phyloP scores from a whole-genome alignment of 225 moss, liverwort and hornwort species.

The Asterella californica region DNA sequence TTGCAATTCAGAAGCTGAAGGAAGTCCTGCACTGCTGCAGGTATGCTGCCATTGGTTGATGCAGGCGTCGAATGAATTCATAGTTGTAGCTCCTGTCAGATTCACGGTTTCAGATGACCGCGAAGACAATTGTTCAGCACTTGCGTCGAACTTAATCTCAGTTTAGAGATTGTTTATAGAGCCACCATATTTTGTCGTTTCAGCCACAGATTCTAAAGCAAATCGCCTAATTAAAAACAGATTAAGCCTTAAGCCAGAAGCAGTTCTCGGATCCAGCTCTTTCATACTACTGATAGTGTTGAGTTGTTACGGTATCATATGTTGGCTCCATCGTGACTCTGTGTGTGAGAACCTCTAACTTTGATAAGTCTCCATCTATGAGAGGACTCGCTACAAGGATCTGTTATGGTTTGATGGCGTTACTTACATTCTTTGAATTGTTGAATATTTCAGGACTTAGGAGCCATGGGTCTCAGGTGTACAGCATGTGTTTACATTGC shows the following conservation, averaged over 20 bases:
- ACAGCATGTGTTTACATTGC: conserved; percentile 8
- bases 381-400: too few species aligned
- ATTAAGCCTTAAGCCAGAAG: too few species aligned
- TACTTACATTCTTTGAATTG: too few species aligned
- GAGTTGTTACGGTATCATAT: too few species aligned
- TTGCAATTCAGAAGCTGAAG: not conserved
- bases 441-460: not conserved
- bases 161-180: not conserved
- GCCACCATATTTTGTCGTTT: not conserved
- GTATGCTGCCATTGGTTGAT: not conserved
- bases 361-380: too few species aligned
- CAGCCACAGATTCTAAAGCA: not conserved
- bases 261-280: too few species aligned
- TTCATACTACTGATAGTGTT: too few species aligned
- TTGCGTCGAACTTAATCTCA: not conserved
- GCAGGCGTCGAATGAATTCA: not conserved
- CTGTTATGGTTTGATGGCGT: too few species aligned
- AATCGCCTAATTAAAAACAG: too few species aligned
- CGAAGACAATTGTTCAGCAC: not conserved
- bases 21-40: not conserved
- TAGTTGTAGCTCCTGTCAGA: not conserved
- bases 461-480: not conserved
- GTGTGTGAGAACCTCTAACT: too few species aligned
- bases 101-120: not conserved
- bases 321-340: too few species aligned